Base-by-base conservation (phyloP, 2,329 filamentous ascomycete genomes). In the Colletotrichum navitas region DNA sequence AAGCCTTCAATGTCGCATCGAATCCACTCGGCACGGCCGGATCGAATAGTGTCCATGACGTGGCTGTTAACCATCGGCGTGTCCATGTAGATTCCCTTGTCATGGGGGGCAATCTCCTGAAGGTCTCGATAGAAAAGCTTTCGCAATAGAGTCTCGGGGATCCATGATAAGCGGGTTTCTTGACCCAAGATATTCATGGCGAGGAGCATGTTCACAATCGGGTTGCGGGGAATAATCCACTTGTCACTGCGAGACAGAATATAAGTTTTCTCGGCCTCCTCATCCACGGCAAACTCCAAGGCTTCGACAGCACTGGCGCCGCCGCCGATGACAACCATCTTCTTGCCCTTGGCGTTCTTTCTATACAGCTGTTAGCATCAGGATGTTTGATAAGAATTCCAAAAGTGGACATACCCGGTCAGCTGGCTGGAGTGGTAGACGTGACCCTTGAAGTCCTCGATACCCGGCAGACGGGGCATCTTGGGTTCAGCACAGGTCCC, bases 31-130 rank as follows among this genome's bases (percentile, higher is more conserved):
- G 93, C 93, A 74, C 89, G 87, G 14, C 92, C 92, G 1, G 85
- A 82, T 24, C 94, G 91, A 41, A 97, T 88, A 76, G 92, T 91
- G 59, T 92, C 85, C 81, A 97, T 92, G 1, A 97, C 88, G 56
- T 94, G 91, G 21, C 91, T 92, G 80, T 96, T 97, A 32, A 96
- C 93, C 93, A 96, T 95, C 0, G 94, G 94, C 0, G 94, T 97
- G 63, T 93, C 92, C 36, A 88, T 94, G 79, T 94, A 97, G n/a
- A 96, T 83, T 11, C 93, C 93, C 76, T 91, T 91, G 34, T 88
- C 84, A 1, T 87, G 82, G 0, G 94, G 94, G 0, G 93, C 88
- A 6, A 97, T 86, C 74, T 94, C 90, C 76, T 91, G 83, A 3
- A 97, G 86, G 75, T 96, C 94, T 21, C 93, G 89, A 79, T 97